A percentile compares a stretch with the other conserved stretches of the same genome.
Evolutionary conservation across 2,329 filamentous ascomycete genomes (phyloP).

Genomic region (Pseudocercospora vitis): DNA sequence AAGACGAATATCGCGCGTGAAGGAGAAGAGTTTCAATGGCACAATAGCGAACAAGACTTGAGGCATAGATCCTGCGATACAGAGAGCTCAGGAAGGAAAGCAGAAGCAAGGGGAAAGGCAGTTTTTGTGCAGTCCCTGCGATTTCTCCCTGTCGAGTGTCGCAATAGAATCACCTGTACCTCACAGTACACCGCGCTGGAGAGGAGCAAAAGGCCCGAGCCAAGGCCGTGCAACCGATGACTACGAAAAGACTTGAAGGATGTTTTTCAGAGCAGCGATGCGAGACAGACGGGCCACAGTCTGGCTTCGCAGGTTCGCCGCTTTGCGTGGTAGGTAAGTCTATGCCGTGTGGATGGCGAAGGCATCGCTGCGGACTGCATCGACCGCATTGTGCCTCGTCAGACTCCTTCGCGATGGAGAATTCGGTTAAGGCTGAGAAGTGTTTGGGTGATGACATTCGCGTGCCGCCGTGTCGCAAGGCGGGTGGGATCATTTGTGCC

Average conservation of each 20-base stretch:
- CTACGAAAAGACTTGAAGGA: neutral
- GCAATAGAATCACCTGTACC: too few species aligned
- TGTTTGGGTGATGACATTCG: neutral
- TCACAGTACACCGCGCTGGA: too few species aligned
- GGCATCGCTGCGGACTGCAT: too few species aligned
- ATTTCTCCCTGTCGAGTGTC: neutral
- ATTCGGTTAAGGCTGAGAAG: neutral
- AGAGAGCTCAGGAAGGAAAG: neutral
- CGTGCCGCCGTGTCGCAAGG: neutral
- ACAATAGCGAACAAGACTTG: neutral
- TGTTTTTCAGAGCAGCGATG: neutral
- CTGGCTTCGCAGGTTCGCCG: too few species aligned
- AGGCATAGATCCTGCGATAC: neutral
- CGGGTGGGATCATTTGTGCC: neutral
- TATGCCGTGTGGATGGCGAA: too few species aligned
- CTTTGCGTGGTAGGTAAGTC: too few species aligned
- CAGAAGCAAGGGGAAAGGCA: neutral
- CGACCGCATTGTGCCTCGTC: too few species aligned
- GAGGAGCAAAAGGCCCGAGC: neutral
- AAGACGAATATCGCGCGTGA: neutral
- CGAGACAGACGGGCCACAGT: too few species aligned
- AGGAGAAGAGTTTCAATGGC: neutral
- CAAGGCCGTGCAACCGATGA: constrained; percentile 1
- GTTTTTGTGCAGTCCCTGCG: neutral
- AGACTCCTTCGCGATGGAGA: too few species aligned